A percentile compares a stretch with the other conserved stretches of the same genome.
Evolutionary conservation across 495 filamentous ascomycete species (phyloP).

Genomic region (Neurospora intermedia): DNA sequence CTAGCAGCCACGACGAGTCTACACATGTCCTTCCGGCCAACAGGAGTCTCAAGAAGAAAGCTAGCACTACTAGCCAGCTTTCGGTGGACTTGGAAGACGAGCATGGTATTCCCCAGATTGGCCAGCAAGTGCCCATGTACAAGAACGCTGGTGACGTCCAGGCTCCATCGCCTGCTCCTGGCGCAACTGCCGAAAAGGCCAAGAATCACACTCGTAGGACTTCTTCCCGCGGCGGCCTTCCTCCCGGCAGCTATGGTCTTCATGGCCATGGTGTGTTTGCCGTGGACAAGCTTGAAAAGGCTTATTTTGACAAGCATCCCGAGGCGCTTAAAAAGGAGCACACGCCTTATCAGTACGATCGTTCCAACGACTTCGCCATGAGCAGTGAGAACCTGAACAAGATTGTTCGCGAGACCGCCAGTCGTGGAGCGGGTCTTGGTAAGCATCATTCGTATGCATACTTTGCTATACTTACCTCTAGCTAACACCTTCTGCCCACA

Average conservation of each 20-base stretch:
- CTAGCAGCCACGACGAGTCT: conserved; percentile 39
- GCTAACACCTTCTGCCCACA: conserved; percentile 20
- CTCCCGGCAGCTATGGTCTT: conserved; percentile 74
- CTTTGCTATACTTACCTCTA: conserved; percentile 12
- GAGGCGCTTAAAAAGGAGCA: conserved; percentile 65
- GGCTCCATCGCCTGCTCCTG: conserved; percentile 73
- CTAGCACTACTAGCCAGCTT: conserved; percentile 44
- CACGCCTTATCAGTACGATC: conserved; percentile 41
- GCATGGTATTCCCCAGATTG: conserved; percentile 84
- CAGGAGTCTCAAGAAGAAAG: conserved; percentile 50
- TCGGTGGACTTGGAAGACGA: conserved; percentile 49
- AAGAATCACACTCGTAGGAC: conserved; percentile 54
- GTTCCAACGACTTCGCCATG: conserved; percentile 71
- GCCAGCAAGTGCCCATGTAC: conserved; percentile 85
- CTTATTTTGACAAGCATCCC: conserved; percentile 84
- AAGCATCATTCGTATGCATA: conserved; percentile 9
- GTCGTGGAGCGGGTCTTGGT: conserved; percentile 57
- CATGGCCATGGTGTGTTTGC: conserved; percentile 68
- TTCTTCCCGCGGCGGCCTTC: conserved; percentile 39
- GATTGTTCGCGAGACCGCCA: conserved; percentile 65
- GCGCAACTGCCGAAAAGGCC: conserved; percentile 37
- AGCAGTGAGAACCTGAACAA: conserved; percentile 88
- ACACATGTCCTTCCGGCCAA: conserved; percentile 16
- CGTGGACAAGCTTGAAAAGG: conserved; percentile 68
- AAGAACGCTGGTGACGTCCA: conserved; percentile 92